Conservation (phyloP, 2,329 filamentous ascomycete species). For the Pezicula radicicola region DNA sequence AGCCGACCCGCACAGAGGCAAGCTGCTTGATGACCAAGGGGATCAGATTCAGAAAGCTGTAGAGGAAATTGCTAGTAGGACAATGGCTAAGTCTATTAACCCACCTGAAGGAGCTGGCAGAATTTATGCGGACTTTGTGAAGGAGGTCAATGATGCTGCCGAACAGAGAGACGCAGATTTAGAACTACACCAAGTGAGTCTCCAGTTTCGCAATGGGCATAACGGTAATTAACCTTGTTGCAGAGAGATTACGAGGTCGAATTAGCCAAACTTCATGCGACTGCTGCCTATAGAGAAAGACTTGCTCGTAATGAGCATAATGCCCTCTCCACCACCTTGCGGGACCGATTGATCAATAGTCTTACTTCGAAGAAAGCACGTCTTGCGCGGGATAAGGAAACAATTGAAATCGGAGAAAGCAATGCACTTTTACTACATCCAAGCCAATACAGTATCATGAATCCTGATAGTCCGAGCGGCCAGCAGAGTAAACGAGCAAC, state of each 20-base stretch:
- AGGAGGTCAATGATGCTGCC: slow-evolving; percentile 82
- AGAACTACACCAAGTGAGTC: slow-evolving; percentile 73
- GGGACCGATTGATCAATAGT: slow-evolving; percentile 65
- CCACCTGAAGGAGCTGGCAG: slow-evolving; percentile 68
- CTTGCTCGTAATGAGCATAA: slow-evolving; percentile 60
- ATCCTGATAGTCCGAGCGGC: slow-evolving; percentile 62
- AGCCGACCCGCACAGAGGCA: slow-evolving; percentile 74
- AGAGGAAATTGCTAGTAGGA: slow-evolving; percentile 22
- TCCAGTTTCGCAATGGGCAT: background rate
- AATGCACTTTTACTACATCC: slow-evolving; percentile 64
- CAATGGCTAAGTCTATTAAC: slow-evolving; percentile 31
- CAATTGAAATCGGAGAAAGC: slow-evolving; percentile 63
- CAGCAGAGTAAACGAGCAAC: slow-evolving; percentile 62
- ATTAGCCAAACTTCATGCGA: slow-evolving; percentile 55
- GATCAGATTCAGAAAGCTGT: slow-evolving; percentile 35
- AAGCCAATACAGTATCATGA: slow-evolving; percentile 64
- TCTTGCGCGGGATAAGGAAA: slow-evolving; percentile 64
- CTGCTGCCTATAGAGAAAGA: slow-evolving; percentile 58
- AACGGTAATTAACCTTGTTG: slow-evolving; percentile 17
- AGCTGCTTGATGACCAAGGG: slow-evolving; percentile 57
- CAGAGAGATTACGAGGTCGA: slow-evolving; percentile 64
- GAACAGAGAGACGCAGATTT: slow-evolving; percentile 85
- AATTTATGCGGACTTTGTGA: slow-evolving; percentile 80
- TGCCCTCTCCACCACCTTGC: slow-evolving; percentile 56
- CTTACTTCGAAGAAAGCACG: slow-evolving; percentile 63